Conservation (phyloP, 345 rosid genomes). For the Clarkia xantiana region DNA sequence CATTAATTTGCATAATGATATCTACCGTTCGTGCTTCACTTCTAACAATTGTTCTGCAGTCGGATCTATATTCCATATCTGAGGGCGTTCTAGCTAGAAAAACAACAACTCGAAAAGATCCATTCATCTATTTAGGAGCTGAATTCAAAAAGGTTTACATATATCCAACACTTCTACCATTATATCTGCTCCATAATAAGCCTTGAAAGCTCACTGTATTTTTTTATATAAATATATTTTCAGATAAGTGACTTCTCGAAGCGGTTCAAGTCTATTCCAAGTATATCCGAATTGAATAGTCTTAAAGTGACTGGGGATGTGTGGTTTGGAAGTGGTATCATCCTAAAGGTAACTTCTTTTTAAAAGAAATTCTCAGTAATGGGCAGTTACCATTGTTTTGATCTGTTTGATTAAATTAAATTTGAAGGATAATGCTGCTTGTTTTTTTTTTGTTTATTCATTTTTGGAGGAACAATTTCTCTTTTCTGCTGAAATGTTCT, state of each 20-base stretch:
- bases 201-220: neutral
- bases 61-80: constrained; percentile 27
- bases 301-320: constrained; percentile 49
- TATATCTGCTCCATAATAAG: neutral
- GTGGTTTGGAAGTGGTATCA: constrained; percentile 45
- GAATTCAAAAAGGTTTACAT: constrained; percentile 51
- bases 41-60: constrained; percentile 26
- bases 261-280: constrained; percentile 47
- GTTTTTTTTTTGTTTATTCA: neutral
- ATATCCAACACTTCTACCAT: neutral
- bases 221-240: constrained; percentile 3
- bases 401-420: neutral
- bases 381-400: neutral
- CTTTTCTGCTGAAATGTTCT: neutral
- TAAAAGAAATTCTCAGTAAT: neutral
- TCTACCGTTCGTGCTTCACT: neutral
- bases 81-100: constrained; percentile 29
- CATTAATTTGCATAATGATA: constrained; percentile 3
- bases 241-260: constrained; percentile 31
- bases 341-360: constrained; percentile 37
- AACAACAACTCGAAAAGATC: constrained; percentile 25
- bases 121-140: constrained; percentile 34
- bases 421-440: neutral
- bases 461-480: neutral
- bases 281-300: constrained; percentile 37